Evolutionary conservation across 441 rosid species (phyloP).

Genomic region (Gossypium schwendimanii): DNA sequence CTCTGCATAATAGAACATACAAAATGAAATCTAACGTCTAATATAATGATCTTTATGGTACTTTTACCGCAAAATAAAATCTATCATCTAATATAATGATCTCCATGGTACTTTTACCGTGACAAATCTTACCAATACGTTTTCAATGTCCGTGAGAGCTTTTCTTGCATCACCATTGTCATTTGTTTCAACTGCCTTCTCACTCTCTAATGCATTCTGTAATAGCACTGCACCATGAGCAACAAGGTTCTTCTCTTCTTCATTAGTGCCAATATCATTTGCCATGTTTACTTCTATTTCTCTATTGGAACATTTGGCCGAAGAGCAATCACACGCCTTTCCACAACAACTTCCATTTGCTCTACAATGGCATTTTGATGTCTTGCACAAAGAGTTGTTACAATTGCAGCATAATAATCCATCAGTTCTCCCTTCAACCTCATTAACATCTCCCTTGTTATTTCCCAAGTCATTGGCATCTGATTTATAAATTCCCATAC

Average conservation of each 20-base stretch:
- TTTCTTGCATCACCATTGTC: conserved; percentile 46
- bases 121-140: conserved; percentile 43
- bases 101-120: too few species aligned
- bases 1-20: neutral
- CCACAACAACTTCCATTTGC: conserved; percentile 59
- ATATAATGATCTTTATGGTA: too few species aligned
- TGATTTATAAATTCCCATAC: conserved; percentile 22
- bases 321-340: conserved; percentile 55
- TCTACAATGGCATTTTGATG: conserved; percentile 72
- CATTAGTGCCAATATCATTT: conserved; percentile 23
- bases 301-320: conserved; percentile 63
- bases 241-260: conserved; percentile 37
- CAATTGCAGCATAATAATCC: conserved; percentile 53
- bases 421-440: conserved; percentile 20
- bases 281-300: conserved; percentile 21
- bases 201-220: conserved; percentile 31
- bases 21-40: neutral
- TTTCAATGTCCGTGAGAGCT: conserved; percentile 80
- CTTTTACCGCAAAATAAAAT: neutral
- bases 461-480: conserved; percentile 25
- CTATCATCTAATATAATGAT: too few species aligned
- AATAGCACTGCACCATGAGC: conserved; percentile 74
- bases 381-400: conserved; percentile 61
- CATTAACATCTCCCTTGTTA: conserved; percentile 23
- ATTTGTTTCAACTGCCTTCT: conserved; percentile 28